phyloP scores from a whole-genome alignment of 768 basidiomycete species.

The Trametes meyenii region DNA sequence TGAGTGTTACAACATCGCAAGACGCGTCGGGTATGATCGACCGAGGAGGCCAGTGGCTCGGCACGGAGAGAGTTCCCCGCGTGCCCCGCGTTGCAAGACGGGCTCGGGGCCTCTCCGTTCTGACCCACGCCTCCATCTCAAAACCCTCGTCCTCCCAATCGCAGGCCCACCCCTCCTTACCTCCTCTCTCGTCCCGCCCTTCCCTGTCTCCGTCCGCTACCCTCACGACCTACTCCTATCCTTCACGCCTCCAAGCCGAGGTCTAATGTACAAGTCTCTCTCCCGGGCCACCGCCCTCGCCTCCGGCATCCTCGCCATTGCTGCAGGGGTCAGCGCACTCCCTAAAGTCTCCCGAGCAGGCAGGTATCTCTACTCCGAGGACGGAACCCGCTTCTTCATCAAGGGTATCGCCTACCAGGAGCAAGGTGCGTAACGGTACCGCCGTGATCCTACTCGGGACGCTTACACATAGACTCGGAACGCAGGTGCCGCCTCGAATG shows the following conservation, averaged over 20 bases:
- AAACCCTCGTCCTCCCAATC: slow-evolving; percentile 10
- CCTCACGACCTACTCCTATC: slow-evolving; percentile 5
- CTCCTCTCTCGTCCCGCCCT: slow-evolving; percentile 16
- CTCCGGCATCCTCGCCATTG: slow-evolving; percentile 44
- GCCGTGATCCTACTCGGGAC: background rate
- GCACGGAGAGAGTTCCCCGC: slow-evolving; percentile 17
- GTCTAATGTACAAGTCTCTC: slow-evolving; percentile 30
- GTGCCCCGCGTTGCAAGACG: background rate
- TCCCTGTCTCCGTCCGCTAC: slow-evolving; percentile 3
- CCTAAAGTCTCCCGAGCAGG: slow-evolving; percentile 69
- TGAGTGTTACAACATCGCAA: no score
- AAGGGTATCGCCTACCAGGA: slow-evolving; percentile 86
- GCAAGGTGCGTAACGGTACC: slow-evolving; percentile 54
- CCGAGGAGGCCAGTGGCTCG: background rate
- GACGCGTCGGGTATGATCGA: background rate
- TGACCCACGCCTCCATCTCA: slow-evolving; percentile 17
- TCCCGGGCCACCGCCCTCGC: slow-evolving; percentile 33
- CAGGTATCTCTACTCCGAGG: slow-evolving; percentile 77
- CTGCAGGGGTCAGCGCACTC: slow-evolving; percentile 64
- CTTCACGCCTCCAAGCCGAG: slow-evolving; percentile 15
- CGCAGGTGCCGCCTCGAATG: slow-evolving; percentile 42
- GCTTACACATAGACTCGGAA: background rate
- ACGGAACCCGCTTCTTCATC: slow-evolving; percentile 83
- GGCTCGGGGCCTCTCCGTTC: background rate
- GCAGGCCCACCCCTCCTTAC: slow-evolving; percentile 9